These are phyloP conservation scores for Phytophthora tubulina DNA, from an alignment of 352 stramenopile genomes.

Conservation along the genomic window DNA sequence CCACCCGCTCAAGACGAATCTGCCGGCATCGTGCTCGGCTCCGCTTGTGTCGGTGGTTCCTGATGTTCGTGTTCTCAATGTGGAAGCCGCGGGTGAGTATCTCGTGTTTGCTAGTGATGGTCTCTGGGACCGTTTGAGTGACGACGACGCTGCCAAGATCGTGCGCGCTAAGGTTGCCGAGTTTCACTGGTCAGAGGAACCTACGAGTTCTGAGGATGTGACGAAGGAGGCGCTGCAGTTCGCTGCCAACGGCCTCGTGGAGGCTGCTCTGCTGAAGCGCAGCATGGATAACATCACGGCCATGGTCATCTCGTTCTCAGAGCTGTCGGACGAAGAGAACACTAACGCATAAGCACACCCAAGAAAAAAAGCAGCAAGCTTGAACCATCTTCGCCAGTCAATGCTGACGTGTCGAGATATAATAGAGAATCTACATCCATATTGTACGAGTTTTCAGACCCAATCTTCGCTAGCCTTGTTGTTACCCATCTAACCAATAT, in stretches of 20 bases:
- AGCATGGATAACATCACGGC: constrained; percentile 89
- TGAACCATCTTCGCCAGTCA: constrained; percentile 30
- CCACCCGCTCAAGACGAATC: constrained; percentile 77
- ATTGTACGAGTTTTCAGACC: constrained; percentile 34
- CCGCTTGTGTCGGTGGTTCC: constrained; percentile 78
- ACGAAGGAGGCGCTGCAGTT: constrained; percentile 66
- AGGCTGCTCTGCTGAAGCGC: constrained; percentile 70
- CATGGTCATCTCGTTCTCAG: constrained; percentile 73
- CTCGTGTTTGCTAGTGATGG: constrained; percentile 84
- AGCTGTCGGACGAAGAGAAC: constrained; percentile 29
- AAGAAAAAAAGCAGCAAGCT: constrained; percentile 18
- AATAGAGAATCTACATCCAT: constrained; percentile 43
- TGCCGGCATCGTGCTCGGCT: constrained; percentile 65
- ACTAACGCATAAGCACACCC: constrained; percentile 21
- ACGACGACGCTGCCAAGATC: constrained; percentile 71
- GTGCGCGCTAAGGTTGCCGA: constrained; percentile 66
- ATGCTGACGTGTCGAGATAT: constrained; percentile 29
- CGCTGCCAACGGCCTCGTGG: constrained; percentile 71
- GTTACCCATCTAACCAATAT: constrained; percentile 23
- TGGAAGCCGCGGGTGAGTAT: constrained; percentile 61
- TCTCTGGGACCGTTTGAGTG: constrained; percentile 80
- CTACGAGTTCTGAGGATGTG: constrained; percentile 25
- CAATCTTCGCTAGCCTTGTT: constrained; percentile 3
- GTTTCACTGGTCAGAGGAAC: constrained; percentile 40
- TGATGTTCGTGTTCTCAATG: constrained; percentile 75